Percentiles rank a stretch among this genome's conserved stretches.
These are phyloP conservation scores for Gautieria morchelliformis DNA, from an alignment of 768 basidiomycete species.

Conservation along the genomic window DNA sequence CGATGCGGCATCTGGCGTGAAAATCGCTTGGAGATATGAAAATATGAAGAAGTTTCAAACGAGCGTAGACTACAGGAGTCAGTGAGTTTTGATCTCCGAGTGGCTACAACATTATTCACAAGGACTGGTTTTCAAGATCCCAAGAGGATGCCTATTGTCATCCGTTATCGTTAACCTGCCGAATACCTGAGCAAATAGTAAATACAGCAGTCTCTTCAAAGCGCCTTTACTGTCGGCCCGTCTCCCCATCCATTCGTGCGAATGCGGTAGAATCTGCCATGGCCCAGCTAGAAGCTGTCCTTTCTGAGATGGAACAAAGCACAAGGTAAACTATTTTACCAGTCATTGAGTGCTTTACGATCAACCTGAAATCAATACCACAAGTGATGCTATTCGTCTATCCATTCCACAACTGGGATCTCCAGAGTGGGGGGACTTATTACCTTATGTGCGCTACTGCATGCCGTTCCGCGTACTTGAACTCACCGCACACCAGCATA, in stretches of 20 bases:
- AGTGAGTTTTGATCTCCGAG: slow-evolving; percentile 24
- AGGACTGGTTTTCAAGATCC: slow-evolving; percentile 25
- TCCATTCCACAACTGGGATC: slow-evolving; percentile 57
- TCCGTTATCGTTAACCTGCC: slow-evolving; percentile 62
- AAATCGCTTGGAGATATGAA: slow-evolving; percentile 97
- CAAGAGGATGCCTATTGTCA: slow-evolving; percentile 50
- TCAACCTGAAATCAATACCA: background rate
- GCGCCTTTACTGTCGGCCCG: slow-evolving; percentile 25
- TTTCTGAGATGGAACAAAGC: background rate
- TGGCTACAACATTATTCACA: background rate
- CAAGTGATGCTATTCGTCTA: slow-evolving; percentile 33
- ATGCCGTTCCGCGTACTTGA: slow-evolving; percentile 3
- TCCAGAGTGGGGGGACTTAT: slow-evolving; percentile 59
- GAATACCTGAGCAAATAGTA: slow-evolving; percentile 43
- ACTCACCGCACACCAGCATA: slow-evolving; percentile 33
- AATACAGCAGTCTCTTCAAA: slow-evolving; percentile 32
- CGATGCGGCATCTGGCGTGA: slow-evolving; percentile 42
- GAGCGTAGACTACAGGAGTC: slow-evolving; percentile 50
- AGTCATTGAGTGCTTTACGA: background rate
- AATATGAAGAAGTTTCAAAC: slow-evolving; percentile 89
- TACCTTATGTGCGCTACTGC: slow-evolving; percentile 36
- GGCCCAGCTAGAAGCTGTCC: slow-evolving; percentile 19
- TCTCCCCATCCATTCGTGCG: slow-evolving; percentile 12
- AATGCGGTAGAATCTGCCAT: slow-evolving; percentile 16
- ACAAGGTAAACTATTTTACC: slow-evolving; percentile 10